Base-by-base conservation (phyloP, 768 basidiomycete species). In the Mrakia blollopis region DNA sequence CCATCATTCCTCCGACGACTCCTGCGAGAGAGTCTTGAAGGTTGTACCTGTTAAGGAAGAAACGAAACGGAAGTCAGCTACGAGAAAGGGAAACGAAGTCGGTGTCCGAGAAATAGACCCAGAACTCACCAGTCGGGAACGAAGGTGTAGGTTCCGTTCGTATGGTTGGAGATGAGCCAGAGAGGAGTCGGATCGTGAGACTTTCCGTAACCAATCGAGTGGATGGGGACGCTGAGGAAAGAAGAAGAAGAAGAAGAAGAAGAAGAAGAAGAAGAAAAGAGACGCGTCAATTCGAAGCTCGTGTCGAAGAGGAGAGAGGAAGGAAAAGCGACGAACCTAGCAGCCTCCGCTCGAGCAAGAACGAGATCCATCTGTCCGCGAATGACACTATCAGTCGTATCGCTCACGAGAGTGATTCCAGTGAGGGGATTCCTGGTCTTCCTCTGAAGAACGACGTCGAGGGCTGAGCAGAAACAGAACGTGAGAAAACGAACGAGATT, bases 131-230 rank as follows among this genome's bases (percentile, higher is more conserved):
- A 78, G 68, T 79, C 69, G n/a, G 73, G 67, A 21, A 78, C 77
- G 81, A 97, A 99, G 6, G 95, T 98, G 85, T 98, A 98, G 39
- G 94, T 97, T 35, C 97, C 97, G 79, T 89, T 89, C 3, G 97
- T 98, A 83, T 98, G 94, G 83, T 98, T 98, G 14, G 95, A 98
- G 88, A 99, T 95, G 65, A 98, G 89, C 97, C 97, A 98, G 47
- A 99, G 88, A 10, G 94, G 96, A 21, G 93, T 93, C 25, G 97
- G 97, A 83, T 98, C 97, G 82, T 98, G 97, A 23, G 93, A 92
- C 77, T 93, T 92, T 37, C 95, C 96, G 81, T 96, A 99, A 72
- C 97, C 97, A 80, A 99, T 91, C 4, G 95, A 92, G 83, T 99
- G 96, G 74, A 99, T 97, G 6, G 97, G 95, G 35, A 97, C 89